phyloP scores from a whole-genome alignment of 352 stramenopile species.

The Phytopythium aichiense region DNA sequence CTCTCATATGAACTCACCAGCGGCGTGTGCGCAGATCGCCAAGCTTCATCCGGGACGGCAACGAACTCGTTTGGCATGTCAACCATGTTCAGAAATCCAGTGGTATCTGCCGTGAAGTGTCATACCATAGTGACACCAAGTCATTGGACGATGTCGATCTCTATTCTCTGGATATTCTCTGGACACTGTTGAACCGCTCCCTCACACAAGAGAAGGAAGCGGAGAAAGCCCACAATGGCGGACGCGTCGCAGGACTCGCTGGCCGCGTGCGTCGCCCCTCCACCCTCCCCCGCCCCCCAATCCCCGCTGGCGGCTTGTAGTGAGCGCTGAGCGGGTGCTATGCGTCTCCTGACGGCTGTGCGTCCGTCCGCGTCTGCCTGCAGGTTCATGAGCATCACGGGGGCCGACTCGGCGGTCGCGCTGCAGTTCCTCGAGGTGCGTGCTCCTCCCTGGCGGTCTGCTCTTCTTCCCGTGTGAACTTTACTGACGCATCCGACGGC shows the following conservation, averaged over 20 bases:
- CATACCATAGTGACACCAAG: too few relatives aligned
- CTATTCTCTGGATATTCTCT: too few relatives aligned
- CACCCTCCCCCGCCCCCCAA: background rate
- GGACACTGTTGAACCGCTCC: too few relatives aligned
- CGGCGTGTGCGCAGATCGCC: too few relatives aligned
- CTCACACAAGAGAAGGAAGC: background rate
- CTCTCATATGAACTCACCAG: too few relatives aligned
- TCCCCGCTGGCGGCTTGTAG: too few relatives aligned
- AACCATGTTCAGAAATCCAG: too few relatives aligned
- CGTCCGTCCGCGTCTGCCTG: background rate
- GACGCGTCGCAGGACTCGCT: conserved; percentile 4
- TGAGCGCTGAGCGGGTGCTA: background rate
- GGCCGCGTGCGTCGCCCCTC: background rate
- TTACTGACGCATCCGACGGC: background rate
- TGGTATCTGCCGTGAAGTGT: too few relatives aligned
- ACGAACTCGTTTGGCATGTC: too few relatives aligned
- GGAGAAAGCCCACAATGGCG: conserved; percentile 1
- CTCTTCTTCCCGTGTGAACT: background rate
- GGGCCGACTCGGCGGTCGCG: conserved; percentile 56
- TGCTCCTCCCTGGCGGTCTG: background rate
- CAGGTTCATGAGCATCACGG: conserved; percentile 87
- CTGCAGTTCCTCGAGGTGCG: conserved; percentile 65
- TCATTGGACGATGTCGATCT: too few relatives aligned
- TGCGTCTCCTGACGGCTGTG: background rate
- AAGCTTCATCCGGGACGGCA: too few relatives aligned